These are phyloP conservation scores for Camellia granthamiana DNA, from an alignment of 148 eudicot species.

Conservation along the genomic window DNA sequence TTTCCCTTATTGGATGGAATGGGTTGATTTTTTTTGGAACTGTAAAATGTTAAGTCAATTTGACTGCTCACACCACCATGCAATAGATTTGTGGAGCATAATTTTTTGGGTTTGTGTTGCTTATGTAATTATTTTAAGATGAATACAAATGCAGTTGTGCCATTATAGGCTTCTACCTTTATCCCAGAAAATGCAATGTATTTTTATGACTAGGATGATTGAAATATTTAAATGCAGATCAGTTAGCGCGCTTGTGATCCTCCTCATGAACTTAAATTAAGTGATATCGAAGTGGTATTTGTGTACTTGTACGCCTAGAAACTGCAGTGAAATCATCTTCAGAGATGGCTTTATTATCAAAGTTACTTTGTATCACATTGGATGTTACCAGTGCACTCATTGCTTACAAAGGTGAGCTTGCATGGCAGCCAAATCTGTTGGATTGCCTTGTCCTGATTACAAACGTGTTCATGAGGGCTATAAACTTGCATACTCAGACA, in stretches of 20 bases:
- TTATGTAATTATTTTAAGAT: background rate
- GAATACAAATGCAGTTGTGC: background rate
- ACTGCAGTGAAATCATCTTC: slow-evolving; percentile 10
- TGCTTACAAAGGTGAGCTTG: slow-evolving; percentile 95
- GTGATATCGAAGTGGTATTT: background rate
- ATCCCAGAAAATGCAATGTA: no score
- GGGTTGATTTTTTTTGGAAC: background rate
- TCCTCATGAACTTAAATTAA: background rate
- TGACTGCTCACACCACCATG: background rate
- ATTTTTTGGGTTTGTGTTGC: background rate
- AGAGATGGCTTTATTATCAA: slow-evolving; percentile 58
- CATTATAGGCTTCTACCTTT: background rate
- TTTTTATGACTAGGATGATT: background rate
- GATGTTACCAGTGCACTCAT: slow-evolving; percentile 95
- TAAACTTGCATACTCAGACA: slow-evolving; percentile 75
- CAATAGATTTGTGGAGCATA: background rate
- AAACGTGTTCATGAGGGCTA: slow-evolving; percentile 91
- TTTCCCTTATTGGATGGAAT: background rate
- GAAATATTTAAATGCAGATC: slow-evolving; percentile 12
- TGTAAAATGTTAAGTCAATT: background rate
- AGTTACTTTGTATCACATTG: slow-evolving; percentile 73
- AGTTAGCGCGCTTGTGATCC: background rate
- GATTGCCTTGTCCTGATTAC: slow-evolving; percentile 94
- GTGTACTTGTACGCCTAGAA: slow-evolving; percentile 1
- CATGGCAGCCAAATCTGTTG: slow-evolving; percentile 95